These are phyloP conservation scores for Panaeolus papilionaceus DNA, from an alignment of 768 basidiomycete genomes.

Conservation along the genomic window DNA sequence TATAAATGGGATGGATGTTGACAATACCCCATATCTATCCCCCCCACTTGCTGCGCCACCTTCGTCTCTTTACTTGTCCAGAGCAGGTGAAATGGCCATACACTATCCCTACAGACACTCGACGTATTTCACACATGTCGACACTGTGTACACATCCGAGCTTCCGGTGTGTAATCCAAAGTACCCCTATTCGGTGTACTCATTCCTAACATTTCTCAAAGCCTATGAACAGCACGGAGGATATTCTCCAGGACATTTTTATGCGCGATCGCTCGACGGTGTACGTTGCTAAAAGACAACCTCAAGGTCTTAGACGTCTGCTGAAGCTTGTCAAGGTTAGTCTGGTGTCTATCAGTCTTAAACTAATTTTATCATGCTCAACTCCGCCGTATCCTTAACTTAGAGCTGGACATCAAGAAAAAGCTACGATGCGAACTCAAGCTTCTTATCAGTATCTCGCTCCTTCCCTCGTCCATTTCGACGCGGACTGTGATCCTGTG, in stretches of 20 bases:
- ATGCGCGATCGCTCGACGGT: slow-evolving; percentile 32
- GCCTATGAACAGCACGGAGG: slow-evolving; percentile 42
- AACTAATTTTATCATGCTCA: background rate
- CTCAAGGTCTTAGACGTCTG: slow-evolving; percentile 22
- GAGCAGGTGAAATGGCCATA: slow-evolving; percentile 1
- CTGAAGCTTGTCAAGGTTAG: slow-evolving; percentile 24
- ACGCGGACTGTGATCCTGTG: background rate
- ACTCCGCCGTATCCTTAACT: slow-evolving; percentile 4
- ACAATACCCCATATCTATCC: background rate
- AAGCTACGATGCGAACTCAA: background rate
- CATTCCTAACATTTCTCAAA: slow-evolving; percentile 18
- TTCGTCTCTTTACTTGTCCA: background rate
- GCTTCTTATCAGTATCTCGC: slow-evolving; percentile 2
- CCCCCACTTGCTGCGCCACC: background rate
- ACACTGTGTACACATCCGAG: slow-evolving; percentile 33
- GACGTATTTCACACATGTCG: slow-evolving; percentile 36
- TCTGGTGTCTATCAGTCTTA: slow-evolving; percentile 3
- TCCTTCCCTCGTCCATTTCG: slow-evolving; percentile 4
- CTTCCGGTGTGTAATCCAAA: slow-evolving; percentile 30
- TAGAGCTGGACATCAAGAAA: slow-evolving; percentile 11
- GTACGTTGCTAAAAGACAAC: slow-evolving; percentile 20
- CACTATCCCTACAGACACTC: slow-evolving; percentile 39
- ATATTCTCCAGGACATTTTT: slow-evolving; percentile 38
- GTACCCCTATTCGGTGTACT: background rate
- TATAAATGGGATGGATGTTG: background rate